These are phyloP conservation scores for Zygoascus ofunaensis DNA, from an alignment of 805 yeast species.

Conservation along the genomic window DNA sequence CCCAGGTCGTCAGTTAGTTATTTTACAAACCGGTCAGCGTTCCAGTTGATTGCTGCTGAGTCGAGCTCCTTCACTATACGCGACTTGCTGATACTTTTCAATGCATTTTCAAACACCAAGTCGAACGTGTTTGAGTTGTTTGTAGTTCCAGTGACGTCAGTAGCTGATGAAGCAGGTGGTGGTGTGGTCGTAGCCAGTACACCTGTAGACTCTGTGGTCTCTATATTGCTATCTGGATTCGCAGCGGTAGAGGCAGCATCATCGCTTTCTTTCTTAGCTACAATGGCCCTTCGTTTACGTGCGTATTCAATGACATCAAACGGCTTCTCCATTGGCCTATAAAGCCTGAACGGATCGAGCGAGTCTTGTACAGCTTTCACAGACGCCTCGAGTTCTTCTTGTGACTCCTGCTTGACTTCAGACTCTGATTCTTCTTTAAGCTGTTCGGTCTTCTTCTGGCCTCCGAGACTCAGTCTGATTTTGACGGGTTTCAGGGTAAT, in stretches of 20 bases:
- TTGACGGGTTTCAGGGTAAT: neutral
- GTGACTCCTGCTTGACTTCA: neutral
- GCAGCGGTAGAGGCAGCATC: no score
- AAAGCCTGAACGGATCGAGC: constrained; percentile 1
- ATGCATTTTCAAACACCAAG: neutral
- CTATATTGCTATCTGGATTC: no score
- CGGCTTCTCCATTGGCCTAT: neutral
- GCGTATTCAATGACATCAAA: constrained; percentile 3
- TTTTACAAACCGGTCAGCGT: neutral
- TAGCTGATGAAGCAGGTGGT: no score
- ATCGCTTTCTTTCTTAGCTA: neutral
- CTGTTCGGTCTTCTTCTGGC: neutral
- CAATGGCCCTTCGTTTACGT: neutral
- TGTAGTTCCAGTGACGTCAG: neutral
- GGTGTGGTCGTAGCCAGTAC: neutral
- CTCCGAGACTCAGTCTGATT: neutral
- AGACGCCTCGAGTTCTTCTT: neutral
- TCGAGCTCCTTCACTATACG: neutral
- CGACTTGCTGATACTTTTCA: neutral
- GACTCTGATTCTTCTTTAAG: neutral
- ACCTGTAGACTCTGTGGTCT: neutral
- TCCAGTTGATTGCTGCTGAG: neutral
- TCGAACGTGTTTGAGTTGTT: neutral
- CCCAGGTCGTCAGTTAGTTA: no score
- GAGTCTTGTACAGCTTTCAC: neutral